Percentiles rank a stretch among this genome's conserved stretches.
These are phyloP conservation scores for Phoma sp. DNA, from an alignment of 2,329 filamentous ascomycete species.

Conservation along the genomic window DNA sequence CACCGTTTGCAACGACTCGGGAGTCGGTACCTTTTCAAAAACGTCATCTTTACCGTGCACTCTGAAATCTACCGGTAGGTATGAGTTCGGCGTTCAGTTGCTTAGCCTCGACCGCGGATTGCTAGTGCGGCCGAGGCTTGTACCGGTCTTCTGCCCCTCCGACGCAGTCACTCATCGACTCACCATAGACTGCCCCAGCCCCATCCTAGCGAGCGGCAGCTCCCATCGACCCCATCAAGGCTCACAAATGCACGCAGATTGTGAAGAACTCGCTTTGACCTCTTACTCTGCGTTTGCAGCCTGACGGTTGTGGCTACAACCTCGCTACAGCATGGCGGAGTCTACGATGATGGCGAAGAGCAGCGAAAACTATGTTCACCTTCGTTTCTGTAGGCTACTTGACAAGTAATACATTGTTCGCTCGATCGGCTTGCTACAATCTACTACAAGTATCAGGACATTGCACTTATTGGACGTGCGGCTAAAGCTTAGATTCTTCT, in stretches of 20 bases:
- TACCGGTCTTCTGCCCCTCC: not conserved
- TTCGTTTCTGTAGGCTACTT: too few species aligned
- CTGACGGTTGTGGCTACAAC: not conserved
- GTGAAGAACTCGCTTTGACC: not conserved
- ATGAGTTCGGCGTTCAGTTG: not conserved
- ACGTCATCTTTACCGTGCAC: not conserved
- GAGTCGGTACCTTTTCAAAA: not conserved
- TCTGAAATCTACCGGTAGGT: too few species aligned
- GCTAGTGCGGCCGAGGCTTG: not conserved
- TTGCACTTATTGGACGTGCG: not conserved
- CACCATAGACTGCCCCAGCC: not conserved
- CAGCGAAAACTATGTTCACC: not conserved
- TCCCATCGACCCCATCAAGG: too few species aligned
- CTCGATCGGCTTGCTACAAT: too few species aligned
- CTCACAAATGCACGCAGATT: not conserved
- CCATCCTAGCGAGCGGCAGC: not conserved
- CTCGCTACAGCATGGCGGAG: not conserved
- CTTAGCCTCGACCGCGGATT: not conserved
- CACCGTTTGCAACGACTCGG: not conserved
- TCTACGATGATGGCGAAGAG: not conserved
- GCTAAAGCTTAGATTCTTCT: slow-evolving; percentile 28
- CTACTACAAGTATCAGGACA: too few species aligned
- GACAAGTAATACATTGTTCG: too few species aligned
- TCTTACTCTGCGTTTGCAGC: not conserved
- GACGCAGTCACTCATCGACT: not conserved